Evolutionary conservation across 179 eudicot species (phyloP).

Genomic region (Gypsophila paniculata): DNA sequence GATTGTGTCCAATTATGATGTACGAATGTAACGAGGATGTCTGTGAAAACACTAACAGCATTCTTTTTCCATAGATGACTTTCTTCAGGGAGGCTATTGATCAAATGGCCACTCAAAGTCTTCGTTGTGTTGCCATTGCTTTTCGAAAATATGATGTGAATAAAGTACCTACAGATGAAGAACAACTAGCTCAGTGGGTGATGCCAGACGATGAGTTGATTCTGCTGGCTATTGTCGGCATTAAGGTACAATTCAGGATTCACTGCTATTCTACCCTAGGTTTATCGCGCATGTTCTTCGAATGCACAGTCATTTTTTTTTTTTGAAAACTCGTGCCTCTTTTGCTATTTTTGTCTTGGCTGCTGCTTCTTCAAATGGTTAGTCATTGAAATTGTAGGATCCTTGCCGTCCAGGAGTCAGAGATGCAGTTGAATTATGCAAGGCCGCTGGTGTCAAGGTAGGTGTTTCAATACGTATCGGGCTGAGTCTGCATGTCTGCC

Average conservation of each 20-base stretch:
- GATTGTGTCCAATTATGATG: not conserved
- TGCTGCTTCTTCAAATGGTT: conserved; percentile 5
- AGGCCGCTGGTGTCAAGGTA: conserved; percentile 89
- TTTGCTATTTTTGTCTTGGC: not conserved
- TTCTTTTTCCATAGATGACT: conserved; percentile 32
- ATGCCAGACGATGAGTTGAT: conserved; percentile 70
- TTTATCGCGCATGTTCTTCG: not conserved
- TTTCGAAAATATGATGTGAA: conserved; percentile 42
- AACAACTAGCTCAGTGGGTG: conserved; percentile 54
- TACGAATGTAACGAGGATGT: no score
- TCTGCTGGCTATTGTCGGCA: conserved; percentile 81
- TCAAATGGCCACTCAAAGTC: conserved; percentile 74
- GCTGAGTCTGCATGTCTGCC: not conserved
- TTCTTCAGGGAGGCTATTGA: conserved; percentile 55
- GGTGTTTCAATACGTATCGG: not conserved
- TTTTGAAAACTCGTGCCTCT: not conserved
- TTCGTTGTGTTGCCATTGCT: conserved; percentile 88
- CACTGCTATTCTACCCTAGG: not conserved
- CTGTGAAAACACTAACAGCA: not conserved
- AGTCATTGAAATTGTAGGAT: conserved; percentile 42
- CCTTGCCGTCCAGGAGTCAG: conserved; percentile 91
- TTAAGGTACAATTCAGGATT: conserved; percentile 49
- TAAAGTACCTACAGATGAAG: conserved; percentile 64
- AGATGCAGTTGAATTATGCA: conserved; percentile 74
- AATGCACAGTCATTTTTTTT: not conserved